Evolutionary conservation across 2,329 filamentous ascomycete species (phyloP).

Genomic region (Tolypocladium guangdongense): DNA sequence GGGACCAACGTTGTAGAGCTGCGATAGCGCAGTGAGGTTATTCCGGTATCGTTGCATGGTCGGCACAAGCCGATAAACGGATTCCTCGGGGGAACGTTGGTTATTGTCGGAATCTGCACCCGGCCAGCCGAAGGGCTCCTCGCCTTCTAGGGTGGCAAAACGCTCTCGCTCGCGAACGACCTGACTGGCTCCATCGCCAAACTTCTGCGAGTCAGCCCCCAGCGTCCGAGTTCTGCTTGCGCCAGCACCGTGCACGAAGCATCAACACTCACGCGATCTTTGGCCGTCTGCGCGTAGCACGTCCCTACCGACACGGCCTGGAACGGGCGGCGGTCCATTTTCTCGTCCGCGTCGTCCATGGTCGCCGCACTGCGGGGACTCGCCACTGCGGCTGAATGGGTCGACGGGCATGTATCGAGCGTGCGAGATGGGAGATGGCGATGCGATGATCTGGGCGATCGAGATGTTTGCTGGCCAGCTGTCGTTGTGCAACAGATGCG

Average conservation of each 20-base stretch:
- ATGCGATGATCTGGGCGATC: neutral
- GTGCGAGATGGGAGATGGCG: neutral
- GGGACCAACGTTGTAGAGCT: constrained; percentile 38
- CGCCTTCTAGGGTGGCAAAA: constrained; percentile 2
- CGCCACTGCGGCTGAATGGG: constrained; percentile 3
- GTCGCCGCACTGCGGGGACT: constrained; percentile 3
- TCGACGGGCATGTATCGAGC: constrained; percentile 2
- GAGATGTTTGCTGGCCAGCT: neutral
- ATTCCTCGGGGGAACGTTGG: constrained; percentile 7
- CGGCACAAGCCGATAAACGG: constrained; percentile 19
- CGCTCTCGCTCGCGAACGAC: constrained; percentile 25
- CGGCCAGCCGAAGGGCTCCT: constrained; percentile 19
- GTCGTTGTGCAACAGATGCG: neutral
- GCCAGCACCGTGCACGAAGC: neutral
- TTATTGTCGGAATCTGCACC: constrained; percentile 11
- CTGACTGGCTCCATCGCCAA: constrained; percentile 22
- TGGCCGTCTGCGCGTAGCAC: constrained; percentile 25
- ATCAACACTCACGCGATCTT: constrained; percentile 21
- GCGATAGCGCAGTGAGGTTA: constrained; percentile 48
- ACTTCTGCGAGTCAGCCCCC: constrained; percentile 13
- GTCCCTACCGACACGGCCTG: constrained; percentile 20
- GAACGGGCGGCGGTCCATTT: constrained; percentile 5
- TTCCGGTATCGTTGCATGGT: constrained; percentile 32
- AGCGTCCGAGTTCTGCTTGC: neutral
- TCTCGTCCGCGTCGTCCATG: constrained; percentile 6